Base-by-base conservation (phyloP, 2,329 filamentous ascomycete species). In the Fusarium solani-melongenae region DNA sequence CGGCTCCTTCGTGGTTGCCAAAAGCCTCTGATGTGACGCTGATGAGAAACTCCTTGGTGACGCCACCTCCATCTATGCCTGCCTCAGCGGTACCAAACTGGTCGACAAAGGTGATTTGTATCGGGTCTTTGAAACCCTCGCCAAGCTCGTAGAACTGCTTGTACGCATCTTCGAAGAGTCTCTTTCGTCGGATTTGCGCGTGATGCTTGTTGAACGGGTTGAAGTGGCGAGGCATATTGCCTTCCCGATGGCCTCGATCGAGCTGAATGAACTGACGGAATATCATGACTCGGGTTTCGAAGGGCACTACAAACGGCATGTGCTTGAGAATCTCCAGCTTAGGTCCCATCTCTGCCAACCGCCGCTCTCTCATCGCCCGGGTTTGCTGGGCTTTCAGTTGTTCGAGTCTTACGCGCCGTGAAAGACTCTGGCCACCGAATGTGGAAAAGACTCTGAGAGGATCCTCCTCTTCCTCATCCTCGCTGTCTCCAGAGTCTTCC, bases 281-380 rank as follows among this genome's bases (percentile, higher is more conserved):
- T 27, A 98, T 96, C 79, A 95, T 91, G 6, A 99, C 96, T 55
- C 96, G 88, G 0, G 94, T 96, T 39, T 94, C 91, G 77, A 99
- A 99, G 0, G 96, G 96, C 51, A 99, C 96, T 74, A 96, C 93
- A 80, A 98, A 99, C 0, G 96, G 96, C 92, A 99, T 97, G 78
- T 98, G 97, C 75, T 96, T 92, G 59, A 99, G 83, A 6, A 99
- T 93, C 79, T 98, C 95, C 11, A 98, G 86, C 75, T 96, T 92
- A 1, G 96, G 96, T 1, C 93, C 94, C 69, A 98, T 91, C 15
- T 92, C 89, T 56, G 95, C 93, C 27, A 97, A 84, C 69, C 93
- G 89, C 73, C 93, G 91, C 74, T 92, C 91, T 39, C 92, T 88
- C 49, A 91, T 91, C 8, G 89, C 87, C 78, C 91, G 91, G 71